These are phyloP conservation scores for Trichophyton verrucosum DNA, from an alignment of 2,329 filamentous ascomycete species.

Conservation along the genomic window DNA sequence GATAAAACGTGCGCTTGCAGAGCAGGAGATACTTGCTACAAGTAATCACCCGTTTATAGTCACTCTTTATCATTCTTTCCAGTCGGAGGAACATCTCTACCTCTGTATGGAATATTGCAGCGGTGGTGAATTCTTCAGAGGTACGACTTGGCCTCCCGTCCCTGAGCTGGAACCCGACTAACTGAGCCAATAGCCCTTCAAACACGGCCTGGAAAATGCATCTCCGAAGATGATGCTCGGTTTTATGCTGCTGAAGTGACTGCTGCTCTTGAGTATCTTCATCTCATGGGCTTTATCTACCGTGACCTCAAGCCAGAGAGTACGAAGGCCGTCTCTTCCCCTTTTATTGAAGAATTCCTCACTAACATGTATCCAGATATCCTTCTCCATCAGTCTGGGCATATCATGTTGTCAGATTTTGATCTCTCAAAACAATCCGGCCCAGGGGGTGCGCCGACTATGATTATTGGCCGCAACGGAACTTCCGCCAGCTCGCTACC, in stretches of 20 bases:
- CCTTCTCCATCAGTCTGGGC: constrained; percentile 92
- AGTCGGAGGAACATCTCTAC: constrained; percentile 96
- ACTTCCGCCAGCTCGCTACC: constrained; percentile 76
- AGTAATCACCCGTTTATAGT: constrained; percentile 99
- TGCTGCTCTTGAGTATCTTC: constrained; percentile 87
- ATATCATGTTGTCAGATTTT: constrained; percentile 99
- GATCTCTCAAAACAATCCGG: constrained; percentile 97
- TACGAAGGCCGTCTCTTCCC: constrained; percentile 36
- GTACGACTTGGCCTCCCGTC: constrained; percentile 20
- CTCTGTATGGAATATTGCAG: constrained; percentile 99
- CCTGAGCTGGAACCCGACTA: constrained; percentile 7
- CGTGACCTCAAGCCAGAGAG: constrained; percentile 94
- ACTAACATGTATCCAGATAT: constrained; percentile 55
- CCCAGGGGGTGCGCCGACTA: constrained; percentile 86
- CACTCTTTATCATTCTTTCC: constrained; percentile 96
- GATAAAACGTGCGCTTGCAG: constrained; percentile 93
- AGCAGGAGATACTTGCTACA: constrained; percentile 94
- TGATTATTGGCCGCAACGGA: constrained; percentile 88
- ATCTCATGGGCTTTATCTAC: constrained; percentile 99
- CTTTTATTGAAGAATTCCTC: neutral
- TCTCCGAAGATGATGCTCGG: constrained; percentile 87
- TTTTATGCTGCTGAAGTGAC: constrained; percentile 98
- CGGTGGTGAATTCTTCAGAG: constrained; percentile 91
- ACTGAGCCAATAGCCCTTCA: constrained; percentile 54
- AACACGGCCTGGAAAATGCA: constrained; percentile 92